These are phyloP conservation scores for Yamadazyma blattariae DNA, from an alignment of 1,139 yeast genomes.

Conservation along the genomic window DNA sequence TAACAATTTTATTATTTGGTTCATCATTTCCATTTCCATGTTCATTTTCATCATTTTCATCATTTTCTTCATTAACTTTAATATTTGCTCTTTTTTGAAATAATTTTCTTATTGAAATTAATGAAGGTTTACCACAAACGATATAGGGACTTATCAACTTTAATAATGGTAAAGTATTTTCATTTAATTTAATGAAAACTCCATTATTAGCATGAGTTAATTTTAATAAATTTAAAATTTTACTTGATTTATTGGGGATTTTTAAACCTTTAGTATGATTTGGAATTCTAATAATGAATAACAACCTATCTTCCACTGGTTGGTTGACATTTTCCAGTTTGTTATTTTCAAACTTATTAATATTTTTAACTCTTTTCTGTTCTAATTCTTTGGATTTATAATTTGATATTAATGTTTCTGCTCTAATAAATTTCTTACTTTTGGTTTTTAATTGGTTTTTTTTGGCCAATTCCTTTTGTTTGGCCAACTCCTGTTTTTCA, in stretches of 20 bases:
- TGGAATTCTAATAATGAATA: conserved; percentile 68
- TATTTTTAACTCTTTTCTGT: conserved; percentile 61
- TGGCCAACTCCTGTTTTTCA: conserved; percentile 55
- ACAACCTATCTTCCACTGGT: conserved; percentile 43
- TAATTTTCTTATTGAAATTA: conserved; percentile 65
- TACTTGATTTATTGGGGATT: conserved; percentile 64
- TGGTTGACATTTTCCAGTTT: conserved; percentile 18
- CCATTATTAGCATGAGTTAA: conserved; percentile 61
- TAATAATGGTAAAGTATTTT: conserved; percentile 55
- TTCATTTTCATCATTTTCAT: conserved; percentile 14
- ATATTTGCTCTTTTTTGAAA: conserved; percentile 75
- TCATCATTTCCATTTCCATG: no score
- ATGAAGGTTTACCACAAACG: conserved; percentile 70
- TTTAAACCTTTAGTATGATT: conserved; percentile 53
- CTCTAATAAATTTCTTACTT: conserved; percentile 56
- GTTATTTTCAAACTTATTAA: conserved; percentile 46
- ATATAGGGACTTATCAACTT: conserved; percentile 70
- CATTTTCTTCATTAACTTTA: conserved; percentile 29
- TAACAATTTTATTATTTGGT: conserved; percentile 27
- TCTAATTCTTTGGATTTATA: conserved; percentile 65
- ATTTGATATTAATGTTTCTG: conserved; percentile 68
- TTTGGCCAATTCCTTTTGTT: conserved; percentile 22
- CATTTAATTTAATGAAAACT: conserved; percentile 63
- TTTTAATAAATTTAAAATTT: conserved; percentile 57
- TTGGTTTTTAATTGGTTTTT: conserved; percentile 40